Evolutionary conservation across 2,329 filamentous ascomycete species (phyloP).

Genomic region (Spiromastix sp.): DNA sequence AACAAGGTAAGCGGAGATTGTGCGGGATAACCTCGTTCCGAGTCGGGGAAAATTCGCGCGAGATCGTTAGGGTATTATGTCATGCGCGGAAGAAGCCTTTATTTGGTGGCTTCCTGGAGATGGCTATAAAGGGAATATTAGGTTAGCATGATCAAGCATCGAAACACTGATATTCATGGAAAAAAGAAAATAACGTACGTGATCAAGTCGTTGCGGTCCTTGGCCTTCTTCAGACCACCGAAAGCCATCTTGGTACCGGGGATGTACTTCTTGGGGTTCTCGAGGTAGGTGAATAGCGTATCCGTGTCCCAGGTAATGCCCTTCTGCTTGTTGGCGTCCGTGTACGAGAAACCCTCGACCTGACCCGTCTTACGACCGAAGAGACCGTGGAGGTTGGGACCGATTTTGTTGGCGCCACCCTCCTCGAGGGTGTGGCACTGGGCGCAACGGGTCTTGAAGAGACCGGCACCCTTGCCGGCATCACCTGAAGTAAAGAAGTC

Average conservation of each 20-base stretch:
- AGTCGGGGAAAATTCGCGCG: too few relatives aligned
- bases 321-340: slow-evolving; percentile 98
- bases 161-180: too few relatives aligned
- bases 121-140: too few relatives aligned
- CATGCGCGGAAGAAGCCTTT: too few relatives aligned
- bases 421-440: slow-evolving; percentile 96
- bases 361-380: slow-evolving; percentile 92
- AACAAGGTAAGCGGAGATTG: too few relatives aligned
- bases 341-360: slow-evolving; percentile 91
- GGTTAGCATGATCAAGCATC: too few relatives aligned
- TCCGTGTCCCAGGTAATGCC: slow-evolving; percentile 79
- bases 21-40: too few relatives aligned
- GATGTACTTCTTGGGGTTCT: slow-evolving; percentile 99
- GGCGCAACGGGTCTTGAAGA: slow-evolving; percentile 88
- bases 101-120: too few relatives aligned
- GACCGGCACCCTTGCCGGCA: slow-evolving; percentile 89
- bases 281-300: slow-evolving; percentile 95
- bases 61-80: too few relatives aligned
- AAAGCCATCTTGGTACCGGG: slow-evolving; percentile 99
- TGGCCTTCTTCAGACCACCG: slow-evolving; percentile 98
- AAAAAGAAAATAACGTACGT: slow-evolving; percentile 63
- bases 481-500: slow-evolving; percentile 53
- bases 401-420: slow-evolving; percentile 93
- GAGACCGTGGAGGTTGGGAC: slow-evolving; percentile 91
- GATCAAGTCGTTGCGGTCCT: slow-evolving; percentile 98